Conservation (phyloP, 2,329 filamentous ascomycete genomes). For the Pseudogymnoascus sp. region DNA sequence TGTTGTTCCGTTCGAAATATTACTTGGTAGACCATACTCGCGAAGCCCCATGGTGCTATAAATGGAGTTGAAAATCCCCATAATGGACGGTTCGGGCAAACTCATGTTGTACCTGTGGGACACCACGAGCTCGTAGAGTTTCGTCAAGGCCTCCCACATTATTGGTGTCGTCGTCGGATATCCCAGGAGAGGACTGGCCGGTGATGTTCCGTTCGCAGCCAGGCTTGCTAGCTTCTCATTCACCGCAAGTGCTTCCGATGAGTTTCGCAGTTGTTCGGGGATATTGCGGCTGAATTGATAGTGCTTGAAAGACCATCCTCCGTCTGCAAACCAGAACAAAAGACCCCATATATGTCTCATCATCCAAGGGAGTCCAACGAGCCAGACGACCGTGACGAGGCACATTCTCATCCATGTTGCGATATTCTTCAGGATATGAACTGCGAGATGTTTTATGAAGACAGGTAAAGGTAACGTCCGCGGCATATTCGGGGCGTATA, state of each 20-base stretch:
- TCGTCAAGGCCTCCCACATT: neutral
- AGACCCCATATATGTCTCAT: slow-evolving; percentile 91
- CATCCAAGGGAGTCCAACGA: slow-evolving; percentile 79
- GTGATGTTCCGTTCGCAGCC: slow-evolving; percentile 27
- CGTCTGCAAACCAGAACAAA: slow-evolving; percentile 66
- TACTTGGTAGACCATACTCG: neutral
- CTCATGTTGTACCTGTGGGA: slow-evolving; percentile 6
- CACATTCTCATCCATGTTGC: slow-evolving; percentile 72
- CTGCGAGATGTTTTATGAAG: slow-evolving; percentile 70
- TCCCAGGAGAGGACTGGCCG: slow-evolving; percentile 24
- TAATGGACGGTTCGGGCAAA: neutral
- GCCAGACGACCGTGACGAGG: slow-evolving; percentile 80
- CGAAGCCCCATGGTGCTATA: slow-evolving; percentile 1
- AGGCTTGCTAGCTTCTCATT: slow-evolving; percentile 24
- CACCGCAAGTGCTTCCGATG: slow-evolving; percentile 21
- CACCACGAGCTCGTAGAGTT: neutral
- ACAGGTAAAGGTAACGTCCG: slow-evolving; percentile 70
- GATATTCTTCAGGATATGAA: slow-evolving; percentile 66
- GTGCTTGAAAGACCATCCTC: slow-evolving; percentile 27
- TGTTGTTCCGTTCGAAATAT: neutral
- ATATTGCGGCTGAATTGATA: neutral
- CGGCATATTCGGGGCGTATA: slow-evolving; percentile 94
- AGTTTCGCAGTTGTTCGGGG: slow-evolving; percentile 15
- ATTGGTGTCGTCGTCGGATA: slow-evolving; percentile 34
- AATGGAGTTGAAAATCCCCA: neutral